Evolutionary conservation across 2,329 filamentous ascomycete genomes (phyloP).

Genomic region (Claviceps sp.): DNA sequence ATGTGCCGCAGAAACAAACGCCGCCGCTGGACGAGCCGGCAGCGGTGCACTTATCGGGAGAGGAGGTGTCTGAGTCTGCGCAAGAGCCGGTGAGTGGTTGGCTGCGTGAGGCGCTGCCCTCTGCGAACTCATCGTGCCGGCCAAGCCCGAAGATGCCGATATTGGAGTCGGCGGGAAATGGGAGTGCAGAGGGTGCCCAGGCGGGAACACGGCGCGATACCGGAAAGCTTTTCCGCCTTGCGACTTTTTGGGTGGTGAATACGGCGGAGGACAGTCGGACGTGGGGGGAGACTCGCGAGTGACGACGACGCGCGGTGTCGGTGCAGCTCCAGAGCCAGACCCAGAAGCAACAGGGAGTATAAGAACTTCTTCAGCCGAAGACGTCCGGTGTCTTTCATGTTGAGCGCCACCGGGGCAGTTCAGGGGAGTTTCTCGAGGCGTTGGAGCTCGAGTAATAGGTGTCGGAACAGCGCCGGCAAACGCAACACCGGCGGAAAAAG

Average conservation of each 20-base stretch:
- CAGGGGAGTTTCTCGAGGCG: conserved; percentile 21
- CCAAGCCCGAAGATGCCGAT: conserved; percentile 48
- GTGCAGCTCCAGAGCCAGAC: not conserved
- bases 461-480: conserved; percentile 13
- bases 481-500: conserved; percentile 7
- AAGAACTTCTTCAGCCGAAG: not conserved
- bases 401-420: conserved; percentile 11
- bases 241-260: conserved; percentile 32
- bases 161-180: conserved; percentile 45
- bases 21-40: conserved; percentile 30
- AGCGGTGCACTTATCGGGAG: conserved; percentile 15
- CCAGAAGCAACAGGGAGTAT: not conserved
- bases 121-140: conserved; percentile 48
- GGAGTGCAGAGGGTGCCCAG: conserved; percentile 31
- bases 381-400: not conserved
- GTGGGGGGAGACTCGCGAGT: not conserved
- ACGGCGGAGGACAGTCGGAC: conserved; percentile 38
- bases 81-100: conserved; percentile 32
- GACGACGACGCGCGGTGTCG: conserved; percentile 1
- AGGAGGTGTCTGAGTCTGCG: conserved; percentile 8
- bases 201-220: conserved; percentile 46
- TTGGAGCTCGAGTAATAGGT: conserved; percentile 24
- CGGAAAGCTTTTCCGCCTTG: conserved; percentile 25
- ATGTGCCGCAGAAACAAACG: conserved; percentile 32
- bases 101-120: conserved; percentile 48